Percentiles rank a stretch among this genome's conserved stretches.
Conservation (phyloP, 2,329 filamentous ascomycete species). For the Monosporascus sp. region DNA sequence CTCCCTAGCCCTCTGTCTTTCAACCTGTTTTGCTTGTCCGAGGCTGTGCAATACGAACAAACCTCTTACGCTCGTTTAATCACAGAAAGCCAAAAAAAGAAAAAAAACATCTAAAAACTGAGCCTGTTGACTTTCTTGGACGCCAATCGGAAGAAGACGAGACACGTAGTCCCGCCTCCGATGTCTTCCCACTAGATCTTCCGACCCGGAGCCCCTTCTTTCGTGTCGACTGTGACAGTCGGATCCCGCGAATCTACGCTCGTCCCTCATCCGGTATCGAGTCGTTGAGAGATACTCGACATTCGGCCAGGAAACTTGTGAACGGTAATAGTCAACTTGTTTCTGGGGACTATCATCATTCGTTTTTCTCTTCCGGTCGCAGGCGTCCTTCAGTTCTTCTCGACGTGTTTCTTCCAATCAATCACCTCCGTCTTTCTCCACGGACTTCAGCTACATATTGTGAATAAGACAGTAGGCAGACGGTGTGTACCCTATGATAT, state of each 20-base stretch:
- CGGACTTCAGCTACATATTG: background rate
- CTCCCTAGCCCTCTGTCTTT: background rate
- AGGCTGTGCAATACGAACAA: background rate
- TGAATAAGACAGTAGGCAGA: background rate
- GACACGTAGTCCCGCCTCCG: conserved; percentile 1
- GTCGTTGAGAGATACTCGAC: conserved; percentile 22
- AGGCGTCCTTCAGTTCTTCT: conserved; percentile 48
- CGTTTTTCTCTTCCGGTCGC: conserved; percentile 43
- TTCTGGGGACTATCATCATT: conserved; percentile 32
- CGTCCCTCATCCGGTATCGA: conserved; percentile 9
- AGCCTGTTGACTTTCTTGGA: background rate
- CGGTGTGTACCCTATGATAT: background rate
- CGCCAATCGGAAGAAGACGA: background rate
- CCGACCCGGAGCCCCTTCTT: conserved; percentile 6
- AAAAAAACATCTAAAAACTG: background rate
- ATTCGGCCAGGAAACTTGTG: conserved; percentile 21
- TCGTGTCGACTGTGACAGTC: conserved; percentile 25
- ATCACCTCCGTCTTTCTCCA: background rate
- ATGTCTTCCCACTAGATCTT: background rate
- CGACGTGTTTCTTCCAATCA: conserved; percentile 1
- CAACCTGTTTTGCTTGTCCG: background rate
- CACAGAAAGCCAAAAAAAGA: background rate
- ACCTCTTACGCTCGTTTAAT: background rate
- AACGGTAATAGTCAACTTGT: conserved; percentile 44
- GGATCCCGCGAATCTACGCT: conserved; percentile 17